Conservation (phyloP, 495 filamentous ascomycete species). For the Xylaria intraflava region DNA sequence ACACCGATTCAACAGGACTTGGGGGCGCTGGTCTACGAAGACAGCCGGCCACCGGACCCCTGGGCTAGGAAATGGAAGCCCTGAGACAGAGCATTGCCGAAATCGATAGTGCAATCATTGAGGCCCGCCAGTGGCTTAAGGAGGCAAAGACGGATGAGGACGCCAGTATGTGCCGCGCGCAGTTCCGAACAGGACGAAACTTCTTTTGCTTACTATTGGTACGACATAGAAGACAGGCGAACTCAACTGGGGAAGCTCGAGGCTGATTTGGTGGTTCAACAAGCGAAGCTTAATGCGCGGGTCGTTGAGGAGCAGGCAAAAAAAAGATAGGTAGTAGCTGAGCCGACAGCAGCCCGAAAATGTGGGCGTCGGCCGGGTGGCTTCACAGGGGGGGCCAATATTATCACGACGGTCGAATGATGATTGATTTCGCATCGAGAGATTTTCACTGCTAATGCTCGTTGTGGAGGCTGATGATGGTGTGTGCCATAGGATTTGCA, state of each 20-base stretch:
- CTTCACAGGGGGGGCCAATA: background rate
- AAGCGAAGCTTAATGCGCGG: background rate
- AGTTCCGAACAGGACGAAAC: background rate
- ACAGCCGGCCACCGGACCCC: background rate
- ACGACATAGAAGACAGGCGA: constrained; percentile 1
- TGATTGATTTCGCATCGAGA: background rate
- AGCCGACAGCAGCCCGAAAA: background rate
- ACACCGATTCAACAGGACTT: background rate
- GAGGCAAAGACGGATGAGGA: constrained; percentile 2
- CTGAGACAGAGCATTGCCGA: constrained; percentile 9
- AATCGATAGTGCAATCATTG: constrained; percentile 10
- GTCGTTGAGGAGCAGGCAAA: background rate
- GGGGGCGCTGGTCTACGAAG: background rate
- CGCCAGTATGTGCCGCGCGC: background rate
- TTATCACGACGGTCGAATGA: background rate
- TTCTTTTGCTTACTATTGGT: background rate
- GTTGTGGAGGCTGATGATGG: background rate
- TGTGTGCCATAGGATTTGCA: background rate
- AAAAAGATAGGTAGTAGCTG: background rate
- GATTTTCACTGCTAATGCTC: background rate
- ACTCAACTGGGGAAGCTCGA: constrained; percentile 1
- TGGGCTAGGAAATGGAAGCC: background rate
- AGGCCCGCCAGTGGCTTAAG: constrained; percentile 8
- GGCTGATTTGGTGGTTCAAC: constrained; percentile 5
- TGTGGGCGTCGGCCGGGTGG: background rate